Percentiles rank a stretch among this genome's conserved stretches.
These are phyloP conservation scores for Nakazawaea molendinolei DNA, from an alignment of 805 yeast genomes.

Conservation along the genomic window DNA sequence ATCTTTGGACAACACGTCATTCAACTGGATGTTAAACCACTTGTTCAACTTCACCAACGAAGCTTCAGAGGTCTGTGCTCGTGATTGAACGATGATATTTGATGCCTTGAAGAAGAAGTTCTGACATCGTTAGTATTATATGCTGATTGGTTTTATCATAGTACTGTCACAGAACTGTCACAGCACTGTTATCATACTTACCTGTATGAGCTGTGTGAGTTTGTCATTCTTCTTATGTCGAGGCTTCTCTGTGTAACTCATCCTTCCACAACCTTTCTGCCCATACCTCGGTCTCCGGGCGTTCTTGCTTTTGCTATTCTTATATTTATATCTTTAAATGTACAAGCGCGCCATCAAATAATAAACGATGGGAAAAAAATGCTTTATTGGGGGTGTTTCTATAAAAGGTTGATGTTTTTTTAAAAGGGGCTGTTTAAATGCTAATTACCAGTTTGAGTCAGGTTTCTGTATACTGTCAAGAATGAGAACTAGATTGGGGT, in stretches of 20 bases:
- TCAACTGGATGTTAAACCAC: slow-evolving; percentile 58
- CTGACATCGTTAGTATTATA: slow-evolving; percentile 39
- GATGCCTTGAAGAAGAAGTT: slow-evolving; percentile 63
- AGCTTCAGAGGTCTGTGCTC: slow-evolving; percentile 23
- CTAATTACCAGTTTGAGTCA: too few species aligned
- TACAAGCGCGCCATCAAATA: too few species aligned
- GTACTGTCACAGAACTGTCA: slow-evolving; percentile 19
- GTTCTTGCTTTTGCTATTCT: too few species aligned
- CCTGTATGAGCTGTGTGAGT: slow-evolving; percentile 24
- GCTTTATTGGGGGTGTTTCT: too few species aligned
- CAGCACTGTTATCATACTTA: not conserved
- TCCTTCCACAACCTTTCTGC: not conserved
- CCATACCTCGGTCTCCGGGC: too few species aligned
- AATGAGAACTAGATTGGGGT: not conserved
- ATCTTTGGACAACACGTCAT: slow-evolving; percentile 35
- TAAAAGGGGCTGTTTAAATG: too few species aligned
- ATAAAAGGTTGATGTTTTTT: too few species aligned
- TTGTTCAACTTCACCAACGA: slow-evolving; percentile 33
- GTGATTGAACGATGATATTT: slow-evolving; percentile 45
- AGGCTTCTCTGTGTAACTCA: slow-evolving; percentile 15
- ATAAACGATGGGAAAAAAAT: too few species aligned
- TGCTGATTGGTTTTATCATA: too few species aligned
- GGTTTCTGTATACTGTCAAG: too few species aligned
- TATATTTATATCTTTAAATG: too few species aligned
- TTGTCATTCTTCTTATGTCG: slow-evolving; percentile 25